Percentiles rank a stretch among this genome's conserved stretches.
phyloP scores from a whole-genome alignment of 305 asterid genomes.

The Striga hermonthica region DNA sequence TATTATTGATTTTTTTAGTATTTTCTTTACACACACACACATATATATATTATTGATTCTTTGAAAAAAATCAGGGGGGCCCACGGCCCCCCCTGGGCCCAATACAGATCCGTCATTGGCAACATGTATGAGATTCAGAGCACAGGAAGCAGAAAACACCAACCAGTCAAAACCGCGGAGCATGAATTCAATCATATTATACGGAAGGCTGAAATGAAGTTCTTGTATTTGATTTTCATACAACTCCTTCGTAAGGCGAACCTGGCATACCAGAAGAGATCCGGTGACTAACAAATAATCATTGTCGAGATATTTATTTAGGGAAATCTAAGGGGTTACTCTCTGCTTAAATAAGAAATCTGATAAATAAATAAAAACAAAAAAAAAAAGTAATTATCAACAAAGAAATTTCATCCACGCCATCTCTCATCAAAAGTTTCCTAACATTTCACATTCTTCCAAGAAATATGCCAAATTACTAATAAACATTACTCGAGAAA shows the following conservation, averaged over 20 bases:
- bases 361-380: neutral
- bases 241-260: constrained; percentile 87
- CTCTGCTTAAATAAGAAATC: constrained; percentile 12
- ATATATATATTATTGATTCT: too few relatives aligned
- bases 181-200: constrained; percentile 76
- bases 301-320: neutral
- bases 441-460: neutral
- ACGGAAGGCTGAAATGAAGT: constrained; percentile 88
- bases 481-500: neutral
- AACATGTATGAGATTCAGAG: neutral
- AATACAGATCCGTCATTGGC: too few relatives aligned
- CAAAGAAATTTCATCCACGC: neutral
- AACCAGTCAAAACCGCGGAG: constrained; percentile 78
- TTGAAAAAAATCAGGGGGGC: neutral
- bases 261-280: constrained; percentile 50
- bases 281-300: neutral
- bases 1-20: too few relatives aligned
- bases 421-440: neutral
- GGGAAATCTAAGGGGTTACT: neutral
- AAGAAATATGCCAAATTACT: neutral
- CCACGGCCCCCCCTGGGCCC: too few relatives aligned
- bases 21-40: too few relatives aligned
- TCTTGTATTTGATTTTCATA: constrained; percentile 91
- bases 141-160: constrained; percentile 32
- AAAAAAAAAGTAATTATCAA: neutral